Base-by-base conservation (phyloP, 2,329 filamentous ascomycete species). In the Pestalotiopsis sp. region DNA sequence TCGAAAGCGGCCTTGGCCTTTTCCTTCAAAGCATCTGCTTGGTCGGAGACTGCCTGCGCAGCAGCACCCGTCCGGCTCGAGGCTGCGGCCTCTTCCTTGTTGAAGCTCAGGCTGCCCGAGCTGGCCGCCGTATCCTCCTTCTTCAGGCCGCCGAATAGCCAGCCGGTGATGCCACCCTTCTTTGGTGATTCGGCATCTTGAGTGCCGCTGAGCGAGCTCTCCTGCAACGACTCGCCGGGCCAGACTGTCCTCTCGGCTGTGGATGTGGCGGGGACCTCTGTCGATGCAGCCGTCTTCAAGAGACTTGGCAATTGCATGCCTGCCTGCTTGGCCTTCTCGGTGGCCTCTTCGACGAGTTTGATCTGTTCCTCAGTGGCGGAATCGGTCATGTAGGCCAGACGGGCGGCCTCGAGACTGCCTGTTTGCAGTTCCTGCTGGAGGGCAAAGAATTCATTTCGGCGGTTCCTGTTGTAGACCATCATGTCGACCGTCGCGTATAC, bases 401-500 rank as follows among this genome's bases (percentile, higher is more conserved):
- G 87, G 65, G 88, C 88, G 70, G 84, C 83, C 71, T 86, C 84
- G 68, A 90, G 84, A 71, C 83, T 82, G 79, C 89, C 86, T 74
- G 82, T 83, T 65, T 85, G 83, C 75, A 89, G 80, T 70, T 83
- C 80, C 78, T 83, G 83, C 75, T 89, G 87, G 67, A 86, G 82
- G 69, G 86, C 84, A 74, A 86, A 75, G 82, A 89, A 90, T 77
- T 90, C 88, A 75, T 79, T 80, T 75, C 87, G 87, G 74, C 87
- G 87, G 79, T 86, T 85, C 74, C 85, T 85, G 83, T 90, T 90
- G 79, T 87, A 86, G 66, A 83, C 81, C 70, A 89, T 82, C 88
- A 90, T 90, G 78, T 90, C 88, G 81, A 83, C 85, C 20, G 87
- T 85, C 45, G 88, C 88, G 81, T 89, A 90, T 70, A 85, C 80